Evolutionary conservation across 139 green algal genomes (phyloP).

Genomic region (Yamagishiella unicocca): DNA sequence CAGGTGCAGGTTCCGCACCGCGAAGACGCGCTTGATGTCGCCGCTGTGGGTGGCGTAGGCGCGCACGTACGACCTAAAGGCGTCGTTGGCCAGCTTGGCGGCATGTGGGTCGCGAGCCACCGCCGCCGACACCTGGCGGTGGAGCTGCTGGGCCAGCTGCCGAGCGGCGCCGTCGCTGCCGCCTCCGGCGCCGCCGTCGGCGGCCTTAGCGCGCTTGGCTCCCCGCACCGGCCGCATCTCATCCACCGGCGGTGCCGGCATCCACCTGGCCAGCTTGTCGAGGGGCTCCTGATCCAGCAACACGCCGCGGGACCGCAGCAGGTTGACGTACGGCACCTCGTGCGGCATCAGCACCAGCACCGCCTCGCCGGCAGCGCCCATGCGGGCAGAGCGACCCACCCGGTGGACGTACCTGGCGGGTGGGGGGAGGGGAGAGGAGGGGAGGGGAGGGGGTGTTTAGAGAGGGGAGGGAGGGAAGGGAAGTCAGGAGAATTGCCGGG

Average conservation of each 20-base stretch:
- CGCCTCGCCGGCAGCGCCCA: constrained; percentile 85
- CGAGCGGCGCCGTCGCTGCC: not conserved
- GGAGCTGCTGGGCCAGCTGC: constrained; percentile 30
- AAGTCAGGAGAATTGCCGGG: no score
- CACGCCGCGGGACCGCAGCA: constrained; percentile 74
- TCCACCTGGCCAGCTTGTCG: constrained; percentile 18
- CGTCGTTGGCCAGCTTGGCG: constrained; percentile 54
- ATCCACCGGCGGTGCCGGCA: constrained; percentile 19
- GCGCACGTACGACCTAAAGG: constrained; percentile 89
- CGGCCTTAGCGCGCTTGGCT: not conserved
- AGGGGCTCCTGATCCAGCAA: constrained; percentile 48
- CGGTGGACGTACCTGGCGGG: constrained; percentile 79
- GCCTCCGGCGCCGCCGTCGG: constrained; percentile 26
- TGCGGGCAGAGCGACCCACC: constrained; percentile 91
- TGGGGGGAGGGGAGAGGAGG: not conserved
- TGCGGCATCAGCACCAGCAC: constrained; percentile 90
- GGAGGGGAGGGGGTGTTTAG: not conserved
- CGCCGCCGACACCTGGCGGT: constrained; percentile 1
- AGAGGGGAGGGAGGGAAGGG: no score
- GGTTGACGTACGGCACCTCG: constrained; percentile 85
- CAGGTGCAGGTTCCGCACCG: constrained; percentile 91
- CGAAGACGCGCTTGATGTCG: constrained; percentile 66
- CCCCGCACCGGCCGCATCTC: not conserved
- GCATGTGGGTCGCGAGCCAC: constrained; percentile 26
- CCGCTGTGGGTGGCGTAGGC: constrained; percentile 87